These are phyloP conservation scores for Quercus phellos DNA, from an alignment of 331 rosid genomes.

Conservation along the genomic window DNA sequence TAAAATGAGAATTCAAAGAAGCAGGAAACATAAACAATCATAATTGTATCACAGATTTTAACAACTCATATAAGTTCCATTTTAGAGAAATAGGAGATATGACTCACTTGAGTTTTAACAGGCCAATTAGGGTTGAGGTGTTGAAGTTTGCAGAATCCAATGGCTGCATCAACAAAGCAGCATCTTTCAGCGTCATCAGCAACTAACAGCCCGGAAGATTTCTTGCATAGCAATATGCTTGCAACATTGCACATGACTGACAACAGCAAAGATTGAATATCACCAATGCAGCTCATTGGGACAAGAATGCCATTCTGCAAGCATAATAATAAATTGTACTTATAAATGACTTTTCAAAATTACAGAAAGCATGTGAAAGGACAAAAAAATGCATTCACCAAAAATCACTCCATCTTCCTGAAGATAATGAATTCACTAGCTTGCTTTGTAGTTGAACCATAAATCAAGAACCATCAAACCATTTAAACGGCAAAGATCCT, in stretches of 20 bases:
- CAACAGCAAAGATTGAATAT: constrained; percentile 73
- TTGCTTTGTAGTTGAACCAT: background rate
- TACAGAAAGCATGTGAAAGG: constrained; percentile 12
- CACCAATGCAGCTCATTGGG: constrained; percentile 54
- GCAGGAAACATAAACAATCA: constrained; percentile 5
- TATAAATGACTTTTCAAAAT: constrained; percentile 18
- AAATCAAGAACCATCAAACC: background rate
- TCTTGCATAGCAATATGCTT: constrained; percentile 46
- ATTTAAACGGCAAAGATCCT: background rate
- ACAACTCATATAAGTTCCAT: constrained; percentile 20
- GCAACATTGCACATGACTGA: constrained; percentile 73
- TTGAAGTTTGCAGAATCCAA: constrained; percentile 89
- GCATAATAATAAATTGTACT: constrained; percentile 20
- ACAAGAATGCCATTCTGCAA: constrained; percentile 55
- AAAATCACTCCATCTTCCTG: background rate
- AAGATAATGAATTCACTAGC: background rate
- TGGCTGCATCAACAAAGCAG: constrained; percentile 83
- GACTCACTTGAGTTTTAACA: constrained; percentile 74
- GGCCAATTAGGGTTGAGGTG: constrained; percentile 58
- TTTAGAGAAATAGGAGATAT: constrained; percentile 14
- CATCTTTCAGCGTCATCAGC: constrained; percentile 62
- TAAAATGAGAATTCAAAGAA: constrained; percentile 34
- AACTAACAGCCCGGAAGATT: constrained; percentile 40
- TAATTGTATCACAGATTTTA: constrained; percentile 10
- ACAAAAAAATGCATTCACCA: background rate